Evolutionary conservation across 345 rosid species (phyloP).

Genomic region (Populus euphratica): DNA sequence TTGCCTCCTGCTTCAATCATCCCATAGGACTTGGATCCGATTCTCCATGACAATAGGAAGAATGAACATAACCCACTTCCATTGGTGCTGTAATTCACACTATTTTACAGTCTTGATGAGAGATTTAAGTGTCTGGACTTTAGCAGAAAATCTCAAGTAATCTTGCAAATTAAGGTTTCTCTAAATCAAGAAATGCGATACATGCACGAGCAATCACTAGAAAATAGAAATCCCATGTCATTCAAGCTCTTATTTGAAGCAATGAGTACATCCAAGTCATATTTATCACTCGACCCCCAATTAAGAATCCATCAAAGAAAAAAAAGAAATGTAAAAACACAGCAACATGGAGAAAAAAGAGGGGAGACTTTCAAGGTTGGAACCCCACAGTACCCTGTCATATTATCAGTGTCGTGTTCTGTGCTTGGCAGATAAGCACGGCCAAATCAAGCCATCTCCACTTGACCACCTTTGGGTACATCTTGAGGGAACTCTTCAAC

Average conservation of each 20-base stretch:
- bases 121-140: background rate
- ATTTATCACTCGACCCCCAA: background rate
- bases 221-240: background rate
- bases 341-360: background rate
- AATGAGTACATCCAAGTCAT: background rate
- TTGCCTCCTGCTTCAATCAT: background rate
- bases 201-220: background rate
- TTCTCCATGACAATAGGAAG: background rate
- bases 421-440: background rate
- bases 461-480: conserved; percentile 25
- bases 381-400: conserved; percentile 10
- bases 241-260: conserved; percentile 5
- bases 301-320: background rate
- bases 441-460: conserved; percentile 41
- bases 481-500: conserved; percentile 34
- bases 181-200: background rate
- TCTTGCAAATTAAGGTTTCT: background rate
- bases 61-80: background rate
- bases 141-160: background rate
- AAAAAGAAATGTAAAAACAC: background rate
- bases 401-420: too few relatives aligned
- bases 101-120: background rate
- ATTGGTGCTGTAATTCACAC: background rate
- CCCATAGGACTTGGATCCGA: background rate
- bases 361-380: background rate